These are phyloP conservation scores for Yamadazyma kanchanaburiensis DNA, from an alignment of 1,139 yeast genomes.

Conservation along the genomic window DNA sequence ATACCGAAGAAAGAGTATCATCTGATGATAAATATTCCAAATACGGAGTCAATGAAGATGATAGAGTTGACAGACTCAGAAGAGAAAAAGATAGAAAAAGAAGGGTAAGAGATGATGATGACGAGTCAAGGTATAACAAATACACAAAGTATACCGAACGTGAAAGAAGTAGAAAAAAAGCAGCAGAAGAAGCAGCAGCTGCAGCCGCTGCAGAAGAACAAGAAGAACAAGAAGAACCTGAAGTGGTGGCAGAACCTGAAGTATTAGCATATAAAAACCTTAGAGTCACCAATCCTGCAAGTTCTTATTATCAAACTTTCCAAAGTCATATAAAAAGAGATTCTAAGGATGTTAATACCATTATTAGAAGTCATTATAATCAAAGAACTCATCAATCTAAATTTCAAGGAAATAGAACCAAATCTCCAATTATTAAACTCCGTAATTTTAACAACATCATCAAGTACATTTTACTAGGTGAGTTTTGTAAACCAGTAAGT, in stretches of 20 bases:
- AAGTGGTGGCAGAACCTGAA: slow-evolving; percentile 10
- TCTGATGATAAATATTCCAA: slow-evolving; percentile 26
- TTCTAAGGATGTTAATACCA: slow-evolving; percentile 44
- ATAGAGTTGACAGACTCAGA: slow-evolving; percentile 8
- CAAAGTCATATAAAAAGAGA: slow-evolving; percentile 39
- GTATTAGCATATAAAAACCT: slow-evolving; percentile 32
- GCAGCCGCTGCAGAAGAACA: slow-evolving; percentile 3
- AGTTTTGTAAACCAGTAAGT: slow-evolving; percentile 41
- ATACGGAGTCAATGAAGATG: slow-evolving; percentile 18
- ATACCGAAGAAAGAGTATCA: neutral
- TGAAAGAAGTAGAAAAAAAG: slow-evolving; percentile 3
- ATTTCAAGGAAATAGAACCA: slow-evolving; percentile 55
- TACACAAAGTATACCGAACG: slow-evolving; percentile 8
- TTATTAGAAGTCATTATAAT: slow-evolving; percentile 82
- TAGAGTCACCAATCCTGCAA: slow-evolving; percentile 29
- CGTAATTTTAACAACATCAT: slow-evolving; percentile 90
- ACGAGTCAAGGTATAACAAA: slow-evolving; percentile 5
- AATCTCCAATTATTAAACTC: slow-evolving; percentile 81
- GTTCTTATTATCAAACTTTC: slow-evolving; percentile 34
- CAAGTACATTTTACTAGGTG: slow-evolving; percentile 80
- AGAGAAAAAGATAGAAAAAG: slow-evolving; percentile 4
- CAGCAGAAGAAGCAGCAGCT: slow-evolving; percentile 1
- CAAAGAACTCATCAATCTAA: slow-evolving; percentile 74
- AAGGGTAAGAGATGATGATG: slow-evolving; percentile 6
- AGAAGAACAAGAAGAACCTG: slow-evolving; percentile 8